Conservation (phyloP, 768 basidiomycete species). For the Phylloporus scabripes region DNA sequence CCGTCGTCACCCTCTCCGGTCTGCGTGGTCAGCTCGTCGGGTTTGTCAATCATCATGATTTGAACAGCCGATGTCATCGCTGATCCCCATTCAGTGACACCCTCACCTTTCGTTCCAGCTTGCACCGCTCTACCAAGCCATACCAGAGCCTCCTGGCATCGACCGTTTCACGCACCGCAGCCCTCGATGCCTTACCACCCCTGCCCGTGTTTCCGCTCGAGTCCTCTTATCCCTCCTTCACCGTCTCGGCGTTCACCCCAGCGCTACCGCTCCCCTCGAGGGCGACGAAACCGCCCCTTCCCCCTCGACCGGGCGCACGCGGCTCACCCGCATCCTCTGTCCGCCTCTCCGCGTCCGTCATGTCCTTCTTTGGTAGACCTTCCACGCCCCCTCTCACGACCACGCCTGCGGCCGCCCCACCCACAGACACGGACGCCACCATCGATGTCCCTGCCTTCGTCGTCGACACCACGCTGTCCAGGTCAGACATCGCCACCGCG, state of each 20-base stretch:
- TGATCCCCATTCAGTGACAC: slow-evolving; percentile 26
- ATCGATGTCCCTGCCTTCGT: slow-evolving; percentile 60
- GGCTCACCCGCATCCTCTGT: slow-evolving; percentile 27
- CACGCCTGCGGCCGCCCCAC: too few relatives aligned
- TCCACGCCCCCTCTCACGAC: slow-evolving; percentile 12
- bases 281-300: slow-evolving; percentile 47
- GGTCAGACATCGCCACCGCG: slow-evolving; percentile 48
- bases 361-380: slow-evolving; percentile 57
- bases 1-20: slow-evolving; percentile 77
- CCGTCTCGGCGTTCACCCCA: slow-evolving; percentile 37
- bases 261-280: slow-evolving; percentile 31
- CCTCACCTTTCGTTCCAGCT: slow-evolving; percentile 41
- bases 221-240: slow-evolving; percentile 44
- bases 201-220: slow-evolving; percentile 40
- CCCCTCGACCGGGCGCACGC: slow-evolving; percentile 30
- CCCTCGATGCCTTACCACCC: slow-evolving; percentile 47
- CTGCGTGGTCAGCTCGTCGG: slow-evolving; percentile 64
- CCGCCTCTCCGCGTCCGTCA: slow-evolving; percentile 68
- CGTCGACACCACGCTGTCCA: slow-evolving; percentile 47
- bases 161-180: slow-evolving; percentile 32
- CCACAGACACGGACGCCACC: slow-evolving; percentile 13
- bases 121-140: slow-evolving; percentile 36
- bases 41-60: slow-evolving; percentile 39
- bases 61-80: slow-evolving; percentile 26
- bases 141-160: slow-evolving; percentile 35